A percentile compares a stretch with the other conserved stretches of the same genome.
Evolutionary conservation across 78 protist genomes (phyloP).

Genomic region (Mantamonas sphyraenae): DNA sequence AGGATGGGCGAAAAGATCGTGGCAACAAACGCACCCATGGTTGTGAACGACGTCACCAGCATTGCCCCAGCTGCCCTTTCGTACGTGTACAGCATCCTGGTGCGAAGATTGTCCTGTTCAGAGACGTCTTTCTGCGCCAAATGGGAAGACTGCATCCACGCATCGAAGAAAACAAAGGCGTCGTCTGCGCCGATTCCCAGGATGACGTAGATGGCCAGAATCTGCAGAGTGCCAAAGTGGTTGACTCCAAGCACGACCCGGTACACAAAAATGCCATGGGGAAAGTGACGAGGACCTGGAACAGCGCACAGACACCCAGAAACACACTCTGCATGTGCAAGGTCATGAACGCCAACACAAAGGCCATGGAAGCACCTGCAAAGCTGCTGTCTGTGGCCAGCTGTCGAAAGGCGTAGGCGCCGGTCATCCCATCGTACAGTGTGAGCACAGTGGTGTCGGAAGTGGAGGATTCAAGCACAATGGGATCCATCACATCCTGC

Average conservation of each 20-base stretch:
- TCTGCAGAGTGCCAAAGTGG: not conserved
- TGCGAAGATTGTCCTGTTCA: too few relatives aligned
- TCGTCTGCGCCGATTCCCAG: conserved; percentile 44
- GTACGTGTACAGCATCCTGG: conserved; percentile 26
- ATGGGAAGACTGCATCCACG: conserved; percentile 35
- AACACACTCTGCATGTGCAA: conserved; percentile 12
- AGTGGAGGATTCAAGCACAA: too few relatives aligned
- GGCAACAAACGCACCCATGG: conserved; percentile 29
- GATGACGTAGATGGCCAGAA: conserved; percentile 23
- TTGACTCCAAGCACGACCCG: conserved; percentile 1
- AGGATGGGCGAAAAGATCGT: conserved; percentile 2
- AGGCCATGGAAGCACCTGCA: too few relatives aligned
- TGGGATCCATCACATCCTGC: too few relatives aligned
- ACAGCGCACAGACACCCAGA: conserved; percentile 13
- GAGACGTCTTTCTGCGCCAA: too few relatives aligned
- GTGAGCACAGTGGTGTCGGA: too few relatives aligned
- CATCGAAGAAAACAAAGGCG: conserved; percentile 26
- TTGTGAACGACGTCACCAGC: conserved; percentile 31
- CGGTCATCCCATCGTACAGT: too few relatives aligned
- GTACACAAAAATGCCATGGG: conserved; percentile 19
- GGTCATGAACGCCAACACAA: conserved; percentile 14
- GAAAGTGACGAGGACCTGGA: conserved; percentile 20
- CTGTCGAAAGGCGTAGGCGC: too few relatives aligned
- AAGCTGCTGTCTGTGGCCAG: too few relatives aligned
- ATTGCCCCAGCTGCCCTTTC: conserved; percentile 14